Evolutionary conservation across 2,329 filamentous ascomycete species (phyloP), one percentile per base, ranked within the genome.

Genomic region (Helotiales sp.): DNA sequence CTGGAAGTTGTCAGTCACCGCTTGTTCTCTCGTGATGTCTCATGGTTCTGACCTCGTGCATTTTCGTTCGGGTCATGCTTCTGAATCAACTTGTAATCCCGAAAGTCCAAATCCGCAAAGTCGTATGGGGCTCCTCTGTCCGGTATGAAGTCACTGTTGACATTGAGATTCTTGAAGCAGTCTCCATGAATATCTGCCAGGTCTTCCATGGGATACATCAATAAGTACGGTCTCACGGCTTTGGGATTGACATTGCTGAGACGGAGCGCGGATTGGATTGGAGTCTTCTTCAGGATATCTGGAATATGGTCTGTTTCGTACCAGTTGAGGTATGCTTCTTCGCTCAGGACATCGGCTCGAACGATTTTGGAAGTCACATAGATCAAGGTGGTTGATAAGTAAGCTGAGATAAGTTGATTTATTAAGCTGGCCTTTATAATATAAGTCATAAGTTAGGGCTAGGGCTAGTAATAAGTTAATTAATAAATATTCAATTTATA

Each of bases 1-100:
- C 49, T 52, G 49, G 8, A 8, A 5, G n/a, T n/a, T 8, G 7
- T 52, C 11, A 52, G 24, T 11, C 15, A 30, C 7, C 15, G 13
- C 6, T 22, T 30, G 13, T 4, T n/a, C 1, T 17, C 6, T 7
- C 17, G 47, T 26, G 15, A 50, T 24, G 1, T 15, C 8, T 7
- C 30, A n/a, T 2, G n/a, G 40, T n/a, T n/a, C 1, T 30, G 17
- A 30, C 49, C 49, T 30, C n/a, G 24, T 6, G 24, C 15, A 6
- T 11, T n/a, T n/a, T 15, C 49, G 30, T 6, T 17, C 6, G 49
- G 26, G 11, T 52, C 24, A n/a, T 52, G 30, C 11, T 52, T 52
- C 49, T n/a, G 49, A n/a, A 52, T 52, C 49, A 52, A 52, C 26
- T 52, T 52, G n/a, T 52, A 52, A 30, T 52, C 49, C 26, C 49